These are phyloP conservation scores for Biscogniauxia mediterranea DNA, from an alignment of 2,329 filamentous ascomycete genomes.

Conservation along the genomic window DNA sequence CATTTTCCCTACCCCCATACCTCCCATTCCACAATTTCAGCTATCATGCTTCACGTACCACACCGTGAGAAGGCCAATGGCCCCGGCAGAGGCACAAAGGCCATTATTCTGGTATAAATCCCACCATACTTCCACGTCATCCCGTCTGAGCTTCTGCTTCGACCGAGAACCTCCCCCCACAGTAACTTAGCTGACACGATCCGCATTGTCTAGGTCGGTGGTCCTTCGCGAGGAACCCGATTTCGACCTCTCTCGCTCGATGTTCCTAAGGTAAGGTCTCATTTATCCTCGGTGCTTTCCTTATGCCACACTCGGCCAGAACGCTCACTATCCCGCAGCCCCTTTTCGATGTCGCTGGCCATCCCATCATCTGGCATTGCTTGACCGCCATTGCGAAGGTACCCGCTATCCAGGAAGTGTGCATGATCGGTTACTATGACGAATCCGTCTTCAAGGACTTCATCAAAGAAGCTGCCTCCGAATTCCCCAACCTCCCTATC, in stretches of 20 bases:
- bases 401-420: constrained; percentile 88
- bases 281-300: neutral
- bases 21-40: neutral
- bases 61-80: constrained; percentile 51
- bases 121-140: constrained; percentile 16
- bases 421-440: constrained; percentile 98
- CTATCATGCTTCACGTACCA: constrained; percentile 56
- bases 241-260: constrained; percentile 95
- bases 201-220: constrained; percentile 68
- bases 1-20: neutral
- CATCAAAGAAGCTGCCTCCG: constrained; percentile 83
- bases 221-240: constrained; percentile 90
- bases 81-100: constrained; percentile 71
- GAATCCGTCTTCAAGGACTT: constrained; percentile 96
- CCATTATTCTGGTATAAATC: constrained; percentile 79
- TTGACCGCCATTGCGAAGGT: constrained; percentile 88
- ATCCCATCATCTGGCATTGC: constrained; percentile 98
- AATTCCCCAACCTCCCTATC: constrained; percentile 85
- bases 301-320: neutral
- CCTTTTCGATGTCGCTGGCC: constrained; percentile 95
- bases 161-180: constrained; percentile 22
- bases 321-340: constrained; percentile 54
- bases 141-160: constrained; percentile 15
- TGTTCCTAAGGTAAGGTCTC: constrained; percentile 74
- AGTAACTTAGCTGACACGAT: constrained; percentile 29